Base-by-base conservation (phyloP, 2,329 filamentous ascomycete genomes). In the Aspergillus flavus region DNA sequence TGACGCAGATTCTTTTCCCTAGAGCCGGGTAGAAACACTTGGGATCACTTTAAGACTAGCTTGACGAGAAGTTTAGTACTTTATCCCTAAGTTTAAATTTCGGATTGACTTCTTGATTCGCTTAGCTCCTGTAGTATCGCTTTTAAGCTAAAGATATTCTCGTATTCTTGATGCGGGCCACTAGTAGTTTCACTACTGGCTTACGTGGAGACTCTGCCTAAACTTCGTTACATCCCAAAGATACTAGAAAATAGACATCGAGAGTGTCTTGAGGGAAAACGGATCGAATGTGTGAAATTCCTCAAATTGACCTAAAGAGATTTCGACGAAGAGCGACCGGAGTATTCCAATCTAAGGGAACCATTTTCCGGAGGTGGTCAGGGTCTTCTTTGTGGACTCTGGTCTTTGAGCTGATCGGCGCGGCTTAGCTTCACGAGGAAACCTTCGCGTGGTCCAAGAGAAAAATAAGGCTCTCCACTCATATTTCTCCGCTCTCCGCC, bases 401-500 rank as follows among this genome's bases (percentile, higher is more conserved):
- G 7, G 16, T 41, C 16, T 41, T 41, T 41, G 39, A n/a, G 39
- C 39, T 41, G 19, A 41, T 41, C 39, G 39, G 39, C 16, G 19
- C 19, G 39, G 39, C 14, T 41, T 52, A 32, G 28, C 16, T 32
- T n/a, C 48, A 52, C 28, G 3, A 52, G 48, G 28, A 52, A 52
- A 52, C 48, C 48, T 30, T 11, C 26, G 48, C 14, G 46, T 50
- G 46, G 46, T 16, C 46, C 14, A 30, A 52, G 14, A 50, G 26
- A 54, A 54, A 54, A 36, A 23, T 36, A 36, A 19, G 16, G 28
- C 52, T 54, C 52, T 54, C 52, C 58, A 58, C 62, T 60, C 30
- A 59, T 4, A 52, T 57, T 39, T 64, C 58, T 56, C 59, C 62
- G 30, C 56, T 61, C 57, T 58, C 50, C 57, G 39, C 53, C 57